A percentile compares a stretch with the other conserved stretches of the same genome.
phyloP scores from a whole-genome alignment of 2,329 filamentous ascomycete species.

The Blastomyces silverae region DNA sequence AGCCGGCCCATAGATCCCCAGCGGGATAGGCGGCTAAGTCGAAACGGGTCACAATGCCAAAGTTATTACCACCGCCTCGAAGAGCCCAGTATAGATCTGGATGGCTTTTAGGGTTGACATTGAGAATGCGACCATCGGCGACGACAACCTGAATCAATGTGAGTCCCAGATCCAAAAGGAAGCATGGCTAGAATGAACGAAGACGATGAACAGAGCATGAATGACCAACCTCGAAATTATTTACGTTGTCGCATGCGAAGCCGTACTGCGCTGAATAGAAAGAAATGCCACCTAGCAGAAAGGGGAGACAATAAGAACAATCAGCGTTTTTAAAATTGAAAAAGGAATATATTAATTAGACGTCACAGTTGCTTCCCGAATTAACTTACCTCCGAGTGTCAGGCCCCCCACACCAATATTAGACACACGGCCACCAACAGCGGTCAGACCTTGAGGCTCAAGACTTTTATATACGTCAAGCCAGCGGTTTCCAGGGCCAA shows the following conservation, averaged over 20 bases:
- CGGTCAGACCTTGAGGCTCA: slow-evolving; percentile 29
- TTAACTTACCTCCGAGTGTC: slow-evolving; percentile 24
- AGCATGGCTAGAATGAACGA: no score
- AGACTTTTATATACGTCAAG: slow-evolving; percentile 31
- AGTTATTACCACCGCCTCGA: slow-evolving; percentile 44
- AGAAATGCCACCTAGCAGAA: slow-evolving; percentile 30
- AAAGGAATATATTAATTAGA: background rate
- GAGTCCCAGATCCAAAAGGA: background rate
- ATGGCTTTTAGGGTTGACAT: slow-evolving; percentile 40
- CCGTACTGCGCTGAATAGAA: slow-evolving; percentile 32
- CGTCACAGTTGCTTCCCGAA: background rate
- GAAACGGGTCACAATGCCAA: slow-evolving; percentile 35
- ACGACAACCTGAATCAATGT: slow-evolving; percentile 34
- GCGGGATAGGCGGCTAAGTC: slow-evolving; percentile 35
- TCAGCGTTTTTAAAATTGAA: background rate
- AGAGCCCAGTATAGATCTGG: slow-evolving; percentile 46
- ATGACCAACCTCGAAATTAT: slow-evolving; percentile 29
- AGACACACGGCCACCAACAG: slow-evolving; percentile 31
- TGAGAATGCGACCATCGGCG: slow-evolving; percentile 36
- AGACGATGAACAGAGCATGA: background rate
- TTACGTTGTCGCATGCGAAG: slow-evolving; percentile 34
- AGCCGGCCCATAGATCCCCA: slow-evolving; percentile 38
- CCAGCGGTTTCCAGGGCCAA: slow-evolving; percentile 36
- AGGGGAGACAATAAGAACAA: background rate
- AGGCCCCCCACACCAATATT: slow-evolving; percentile 28